These are phyloP conservation scores for Dothistroma pini DNA, from an alignment of 2,329 filamentous ascomycete species.

Conservation along the genomic window DNA sequence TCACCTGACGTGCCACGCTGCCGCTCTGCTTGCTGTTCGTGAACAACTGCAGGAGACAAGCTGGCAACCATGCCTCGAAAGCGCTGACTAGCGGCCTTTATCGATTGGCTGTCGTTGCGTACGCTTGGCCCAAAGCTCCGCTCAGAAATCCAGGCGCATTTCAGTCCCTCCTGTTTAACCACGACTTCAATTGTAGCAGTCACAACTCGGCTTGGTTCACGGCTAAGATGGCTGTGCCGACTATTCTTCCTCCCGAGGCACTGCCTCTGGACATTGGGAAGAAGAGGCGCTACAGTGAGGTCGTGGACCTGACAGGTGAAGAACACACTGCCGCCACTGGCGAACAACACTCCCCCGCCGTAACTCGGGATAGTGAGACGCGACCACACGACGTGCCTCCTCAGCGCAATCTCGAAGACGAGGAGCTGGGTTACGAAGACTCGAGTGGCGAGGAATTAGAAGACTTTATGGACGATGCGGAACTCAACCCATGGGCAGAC, in stretches of 20 bases:
- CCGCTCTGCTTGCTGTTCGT: neutral
- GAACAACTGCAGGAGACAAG: no score
- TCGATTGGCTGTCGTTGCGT: neutral
- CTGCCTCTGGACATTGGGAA: conserved; percentile 16
- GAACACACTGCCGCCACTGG: conserved; percentile 4
- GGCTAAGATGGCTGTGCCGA: conserved; percentile 17
- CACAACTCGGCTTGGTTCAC: neutral
- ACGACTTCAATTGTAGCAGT: no score
- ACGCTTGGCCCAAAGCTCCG: neutral
- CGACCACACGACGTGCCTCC: neutral
- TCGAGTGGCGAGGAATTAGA: neutral
- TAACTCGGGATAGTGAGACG: neutral
- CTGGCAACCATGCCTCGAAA: neutral
- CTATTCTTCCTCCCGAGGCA: conserved; percentile 16
- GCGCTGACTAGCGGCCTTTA: neutral
- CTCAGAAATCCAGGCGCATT: neutral
- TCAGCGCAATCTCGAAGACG: neutral
- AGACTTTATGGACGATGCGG: neutral
- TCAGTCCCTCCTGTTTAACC: neutral
- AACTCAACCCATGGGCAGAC: neutral
- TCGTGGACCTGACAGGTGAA: conserved; percentile 8
- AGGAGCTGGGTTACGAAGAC: conserved; percentile 4
- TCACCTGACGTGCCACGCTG: neutral
- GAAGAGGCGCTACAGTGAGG: conserved; percentile 8
- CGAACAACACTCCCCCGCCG: neutral